Evolutionary conservation across 306 rosid genomes (phyloP), one percentile per base, ranked within the genome.

Genomic region (Quercus parvula): DNA sequence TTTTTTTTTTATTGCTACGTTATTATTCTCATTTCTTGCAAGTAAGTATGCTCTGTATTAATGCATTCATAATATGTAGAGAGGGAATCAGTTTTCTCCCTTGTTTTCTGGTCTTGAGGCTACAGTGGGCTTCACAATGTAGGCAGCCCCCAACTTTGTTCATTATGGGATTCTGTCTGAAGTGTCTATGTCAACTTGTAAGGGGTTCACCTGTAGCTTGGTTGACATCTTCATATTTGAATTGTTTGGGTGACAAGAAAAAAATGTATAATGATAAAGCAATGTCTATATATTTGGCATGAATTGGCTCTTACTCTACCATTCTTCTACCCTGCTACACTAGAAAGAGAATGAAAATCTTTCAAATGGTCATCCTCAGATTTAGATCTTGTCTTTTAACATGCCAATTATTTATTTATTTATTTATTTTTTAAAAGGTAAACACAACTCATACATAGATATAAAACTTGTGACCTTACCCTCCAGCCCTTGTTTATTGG

Each of bases 1-100:
- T 63, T 64, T 64, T 30, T 0, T 2, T 10, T 4, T 79, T 74
- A 18, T 67, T 64, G 25, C 73, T 44, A 46, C 49, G n/a, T 54
- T 76, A 68, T 67, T 80, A 55, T 57, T 75, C 71, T 61, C 44
- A 6, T 79, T 74, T 69, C 33, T 68, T 75, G 30, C 22, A 71
- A 54, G 4, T 70, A 30, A 80, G 49, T 74, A 28, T 46, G 62
- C 44, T 20, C 28, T 33, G 73, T 80, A 18, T 38, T 82, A 57
- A 51, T 49, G 61, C 35, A 51, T 51, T 66, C 44, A 66, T 75
- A 57, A 35, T 59, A 56, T 58, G 44, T 77, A 46, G 64, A 44
- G 76, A 57, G 24, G 63, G 78, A 75, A 69, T 75, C 75, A 15
- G 46, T 41, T 61, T 70, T 75, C 67, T 70, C 76, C 66, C 22